phyloP scores from a whole-genome alignment of 179 eudicot genomes.

The Silene vulgaris region DNA sequence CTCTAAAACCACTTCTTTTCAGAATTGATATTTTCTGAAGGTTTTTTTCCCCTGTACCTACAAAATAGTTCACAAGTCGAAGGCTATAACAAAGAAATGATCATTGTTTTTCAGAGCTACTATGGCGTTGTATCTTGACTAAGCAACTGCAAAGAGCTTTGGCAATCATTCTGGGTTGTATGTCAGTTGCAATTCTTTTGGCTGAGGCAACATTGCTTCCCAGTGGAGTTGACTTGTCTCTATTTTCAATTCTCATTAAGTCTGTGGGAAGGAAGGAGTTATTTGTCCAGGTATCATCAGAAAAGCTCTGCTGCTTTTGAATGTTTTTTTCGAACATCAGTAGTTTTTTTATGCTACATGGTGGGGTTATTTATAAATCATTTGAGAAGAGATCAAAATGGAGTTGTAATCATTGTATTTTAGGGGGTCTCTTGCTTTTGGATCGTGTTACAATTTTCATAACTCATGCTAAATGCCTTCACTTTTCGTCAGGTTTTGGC shows the following conservation, averaged over 20 bases:
- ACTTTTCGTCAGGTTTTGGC: slow-evolving; percentile 60
- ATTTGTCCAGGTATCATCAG: slow-evolving; percentile 67
- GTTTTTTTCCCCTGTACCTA: neutral
- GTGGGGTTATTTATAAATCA: neutral
- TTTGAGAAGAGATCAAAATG: slow-evolving; percentile 2
- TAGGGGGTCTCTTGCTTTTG: neutral
- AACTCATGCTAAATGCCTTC: neutral
- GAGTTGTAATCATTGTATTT: slow-evolving; percentile 2
- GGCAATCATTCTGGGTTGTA: slow-evolving; percentile 83
- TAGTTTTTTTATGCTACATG: neutral
- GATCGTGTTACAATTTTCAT: neutral
- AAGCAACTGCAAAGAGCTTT: slow-evolving; percentile 65
- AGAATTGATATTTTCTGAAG: neutral
- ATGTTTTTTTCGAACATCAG: neutral
- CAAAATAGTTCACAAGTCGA: neutral
- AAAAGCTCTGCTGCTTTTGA: slow-evolving; percentile 4
- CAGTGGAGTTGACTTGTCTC: slow-evolving; percentile 68
- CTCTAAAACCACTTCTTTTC: neutral
- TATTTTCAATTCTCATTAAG: slow-evolving; percentile 79
- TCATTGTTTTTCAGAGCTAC: slow-evolving; percentile 46
- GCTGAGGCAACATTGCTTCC: slow-evolving; percentile 91
- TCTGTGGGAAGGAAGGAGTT: slow-evolving; percentile 66
- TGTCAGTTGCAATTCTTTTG: slow-evolving; percentile 89
- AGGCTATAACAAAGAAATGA: neutral
- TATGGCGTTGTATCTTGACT: slow-evolving; percentile 73